A percentile compares a stretch with the other conserved stretches of the same genome.
phyloP scores from a whole-genome alignment of 768 basidiomycete genomes.

The Pleurotus platypus region DNA sequence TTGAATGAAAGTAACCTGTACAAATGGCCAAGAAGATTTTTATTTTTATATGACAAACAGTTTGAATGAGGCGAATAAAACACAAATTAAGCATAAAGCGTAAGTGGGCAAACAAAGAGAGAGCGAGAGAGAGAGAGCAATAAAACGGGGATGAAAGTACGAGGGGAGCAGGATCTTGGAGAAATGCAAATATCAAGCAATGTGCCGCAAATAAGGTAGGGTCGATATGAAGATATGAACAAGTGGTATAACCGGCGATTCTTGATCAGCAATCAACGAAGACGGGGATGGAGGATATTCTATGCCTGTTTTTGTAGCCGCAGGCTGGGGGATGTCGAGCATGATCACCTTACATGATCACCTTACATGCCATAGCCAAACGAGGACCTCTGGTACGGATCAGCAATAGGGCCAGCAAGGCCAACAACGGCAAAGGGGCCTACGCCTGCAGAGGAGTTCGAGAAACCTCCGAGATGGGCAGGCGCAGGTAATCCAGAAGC shows the following conservation, averaged over 20 bases:
- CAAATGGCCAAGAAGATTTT: conserved; percentile 40
- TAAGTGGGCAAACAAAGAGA: conserved; percentile 11
- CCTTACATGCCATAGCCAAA: conserved; percentile 59
- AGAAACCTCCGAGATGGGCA: conserved; percentile 47
- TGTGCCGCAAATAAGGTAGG: conserved; percentile 23
- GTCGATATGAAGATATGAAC: conserved; percentile 10
- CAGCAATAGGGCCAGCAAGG: conserved; percentile 52
- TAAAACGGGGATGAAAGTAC: conserved; percentile 34
- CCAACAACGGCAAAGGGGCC: conserved; percentile 53
- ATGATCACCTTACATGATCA: conserved; percentile 16
- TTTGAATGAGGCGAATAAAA: conserved; percentile 4
- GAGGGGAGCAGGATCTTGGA: conserved; percentile 15
- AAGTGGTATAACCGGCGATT: neutral
- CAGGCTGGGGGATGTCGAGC: conserved; percentile 19
- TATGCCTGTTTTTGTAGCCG: neutral
- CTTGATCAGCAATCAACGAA: conserved; percentile 7
- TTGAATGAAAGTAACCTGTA: conserved; percentile 43
- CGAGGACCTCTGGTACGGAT: conserved; percentile 71
- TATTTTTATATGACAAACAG: conserved; percentile 4
- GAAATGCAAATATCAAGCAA: neutral
- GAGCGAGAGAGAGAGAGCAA: conserved; percentile 14
- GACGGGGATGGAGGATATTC: conserved; percentile 22
- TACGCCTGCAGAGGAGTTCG: conserved; percentile 45
- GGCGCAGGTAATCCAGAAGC: conserved; percentile 59
- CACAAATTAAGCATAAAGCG: neutral